Evolutionary conservation across 306 rosid species (phyloP), one percentile per base, ranked within the genome.

Genomic region (Sphenostylis stenocarpa): DNA sequence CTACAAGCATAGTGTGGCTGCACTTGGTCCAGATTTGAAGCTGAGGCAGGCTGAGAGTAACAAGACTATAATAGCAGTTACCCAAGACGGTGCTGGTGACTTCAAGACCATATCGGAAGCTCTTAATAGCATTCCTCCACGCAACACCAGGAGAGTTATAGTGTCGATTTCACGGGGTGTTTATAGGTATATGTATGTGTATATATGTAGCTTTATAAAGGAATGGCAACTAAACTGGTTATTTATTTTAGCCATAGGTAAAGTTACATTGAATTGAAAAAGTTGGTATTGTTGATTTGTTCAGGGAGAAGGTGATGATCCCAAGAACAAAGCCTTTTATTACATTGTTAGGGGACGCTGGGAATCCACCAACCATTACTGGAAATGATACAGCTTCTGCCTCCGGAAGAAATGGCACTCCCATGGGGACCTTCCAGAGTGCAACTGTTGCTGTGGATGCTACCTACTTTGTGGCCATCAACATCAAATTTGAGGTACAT

Each of bases 371-470:
- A 8, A 85, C 85, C 5, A 85, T 91, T 16, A 91, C 90, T 0
- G 95, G 91, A 41, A 91, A 90, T 51, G 97, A 88, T 85, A 90
- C 91, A 12, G 90, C 90, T 0, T 82, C 88, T 12, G 24, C 17
- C 52, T n/a, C 58, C 0, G 85, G 87, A 68, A 76, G 31, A 3
- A 81, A 86, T 43, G 91, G 91, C 12, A 72, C 0, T 45, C 86
- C 84, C 3, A 23, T 91, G 24, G 83, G 88, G 38, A 91, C 95
- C 0, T 86, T 85, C 69, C 84, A 82, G 67, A 85, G 91, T 81
- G 93, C 93, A 34, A 90, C 97, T 1, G 91, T 90, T 65, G 89
- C 88, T 3, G 84, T 91, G 23, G 86, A 91, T 73, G 91, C 91
- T 55, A 81, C 64, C 64, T 85, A 90, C 60, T 90, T 91, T 58